These are phyloP conservation scores for Geranium brycei DNA, from an alignment of 345 rosid genomes.

Conservation along the genomic window DNA sequence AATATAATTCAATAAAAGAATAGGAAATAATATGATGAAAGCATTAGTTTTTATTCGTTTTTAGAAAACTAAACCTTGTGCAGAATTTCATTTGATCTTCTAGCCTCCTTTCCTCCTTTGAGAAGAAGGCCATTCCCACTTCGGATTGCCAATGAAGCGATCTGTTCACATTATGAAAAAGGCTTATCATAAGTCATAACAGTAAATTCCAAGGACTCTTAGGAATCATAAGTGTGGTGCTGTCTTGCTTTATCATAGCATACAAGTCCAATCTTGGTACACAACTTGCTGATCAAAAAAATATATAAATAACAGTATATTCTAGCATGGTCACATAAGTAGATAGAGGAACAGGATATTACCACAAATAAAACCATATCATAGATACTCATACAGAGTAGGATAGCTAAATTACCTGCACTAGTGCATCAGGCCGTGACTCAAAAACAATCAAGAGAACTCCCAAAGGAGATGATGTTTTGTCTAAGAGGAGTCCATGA, in stretches of 20 bases:
- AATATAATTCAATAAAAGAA: neutral
- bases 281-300: too few relatives aligned
- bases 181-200: neutral
- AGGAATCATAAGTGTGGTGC: too few relatives aligned
- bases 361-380: too few relatives aligned
- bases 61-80: slow-evolving; percentile 48
- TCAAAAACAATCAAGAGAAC: slow-evolving; percentile 94
- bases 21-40: neutral
- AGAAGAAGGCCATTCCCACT: slow-evolving; percentile 92
- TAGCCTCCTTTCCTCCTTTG: slow-evolving; percentile 98
- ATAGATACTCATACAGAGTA: too few relatives aligned
- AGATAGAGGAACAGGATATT: too few relatives aligned
- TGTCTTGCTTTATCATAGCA: too few relatives aligned
- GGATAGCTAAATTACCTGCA: slow-evolving; percentile 46
- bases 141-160: slow-evolving; percentile 85
- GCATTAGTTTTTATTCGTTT: neutral
- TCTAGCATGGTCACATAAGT: too few relatives aligned
- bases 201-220: too few relatives aligned
- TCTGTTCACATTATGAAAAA: slow-evolving; percentile 34
- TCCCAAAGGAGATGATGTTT: slow-evolving; percentile 91
- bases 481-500: slow-evolving; percentile 85
- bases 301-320: too few relatives aligned
- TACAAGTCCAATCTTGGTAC: too few relatives aligned
- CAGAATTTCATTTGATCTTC: slow-evolving; percentile 77
- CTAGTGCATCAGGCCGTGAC: slow-evolving; percentile 93